These are phyloP conservation scores for Aspergillus sp. DNA, from an alignment of 2,329 filamentous ascomycete species.

Conservation along the genomic window DNA sequence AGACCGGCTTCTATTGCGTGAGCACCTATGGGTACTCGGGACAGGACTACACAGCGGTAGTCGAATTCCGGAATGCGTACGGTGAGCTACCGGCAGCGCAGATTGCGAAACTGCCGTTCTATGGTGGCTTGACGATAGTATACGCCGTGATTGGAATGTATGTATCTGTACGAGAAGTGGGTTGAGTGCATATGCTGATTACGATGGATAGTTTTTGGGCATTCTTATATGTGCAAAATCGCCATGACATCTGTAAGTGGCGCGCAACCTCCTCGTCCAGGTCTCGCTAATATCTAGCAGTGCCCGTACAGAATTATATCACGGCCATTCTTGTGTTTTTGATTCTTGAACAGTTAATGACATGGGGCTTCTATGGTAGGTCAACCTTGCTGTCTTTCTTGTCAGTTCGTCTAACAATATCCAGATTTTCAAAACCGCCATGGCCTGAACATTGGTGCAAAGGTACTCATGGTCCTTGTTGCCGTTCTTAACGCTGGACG, in stretches of 20 bases:
- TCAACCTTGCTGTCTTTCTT: neutral
- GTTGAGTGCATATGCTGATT: constrained; percentile 12
- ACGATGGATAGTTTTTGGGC: constrained; percentile 65
- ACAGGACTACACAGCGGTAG: constrained; percentile 66
- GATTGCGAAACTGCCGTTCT: constrained; percentile 95
- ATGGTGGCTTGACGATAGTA: constrained; percentile 85
- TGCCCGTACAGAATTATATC: constrained; percentile 98
- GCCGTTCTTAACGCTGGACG: constrained; percentile 85
- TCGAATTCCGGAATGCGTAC: constrained; percentile 92
- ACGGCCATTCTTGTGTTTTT: constrained; percentile 93
- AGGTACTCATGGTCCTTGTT: constrained; percentile 83
- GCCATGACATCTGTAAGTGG: constrained; percentile 72
- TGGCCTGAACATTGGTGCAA: constrained; percentile 74
- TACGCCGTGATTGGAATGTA: constrained; percentile 78
- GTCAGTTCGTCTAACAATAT: constrained; percentile 26
- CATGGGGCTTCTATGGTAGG: constrained; percentile 91
- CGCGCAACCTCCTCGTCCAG: neutral
- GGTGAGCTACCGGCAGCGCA: constrained; percentile 92
- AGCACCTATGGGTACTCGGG: constrained; percentile 65
- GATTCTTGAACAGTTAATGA: constrained; percentile 94
- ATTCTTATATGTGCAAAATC: constrained; percentile 90
- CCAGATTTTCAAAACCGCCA: constrained; percentile 86
- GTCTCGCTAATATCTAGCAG: constrained; percentile 40
- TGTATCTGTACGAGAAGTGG: constrained; percentile 19
- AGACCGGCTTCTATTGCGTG: constrained; percentile 95